Evolutionary conservation across 441 rosid genomes (phyloP), one percentile per base, ranked within the genome.

Genomic region (Adansonia rubrostipa): DNA sequence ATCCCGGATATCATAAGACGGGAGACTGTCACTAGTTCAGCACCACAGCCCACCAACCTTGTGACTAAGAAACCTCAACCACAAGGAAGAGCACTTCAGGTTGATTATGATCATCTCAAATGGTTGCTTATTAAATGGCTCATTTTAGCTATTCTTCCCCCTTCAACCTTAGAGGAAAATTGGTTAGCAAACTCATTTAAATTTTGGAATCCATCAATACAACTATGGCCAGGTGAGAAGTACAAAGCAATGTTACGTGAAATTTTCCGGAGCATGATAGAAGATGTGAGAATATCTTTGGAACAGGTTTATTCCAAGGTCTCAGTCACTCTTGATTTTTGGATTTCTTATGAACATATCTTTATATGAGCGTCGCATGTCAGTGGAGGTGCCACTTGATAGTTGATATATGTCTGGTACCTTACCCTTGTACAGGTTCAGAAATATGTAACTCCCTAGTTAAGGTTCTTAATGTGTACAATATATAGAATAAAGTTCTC

Each of bases 101-200:
- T 95, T 79, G 98, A 95, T 78, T 92, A 89, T 78, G 97, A 92
- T 90, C 95, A 93, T 86, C 85, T 93, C 40, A 95, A 95, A 82
- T 95, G 99, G 99, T 85, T 95, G 81, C 84, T 93, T 73, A 86
- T 95, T 81, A 93, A 89, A 86, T 95, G 99, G 99, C 88, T 95
- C 4, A 76, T 92, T 79, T 81, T 87, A 75, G 90, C 95, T 65
- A 87, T 93, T 63, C 92, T 95, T 71, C 96, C 98, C 79, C 97
- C 97, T 76, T 89, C 95, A 15, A 90, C 93, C 57, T 79, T 93
- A 81, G 96, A 92, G 70, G 94, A 92, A 60, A 90, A 76, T 67
- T 95, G 96, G 98, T 81, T 95, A 54, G 89, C 84, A 19, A 92
- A 91, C 89, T 95, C 98, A 60, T 92, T 89, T 77, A 93, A 84